These are phyloP conservation scores for Erysimum cheiranthoides DNA, from an alignment of 345 rosid species.

Conservation along the genomic window DNA sequence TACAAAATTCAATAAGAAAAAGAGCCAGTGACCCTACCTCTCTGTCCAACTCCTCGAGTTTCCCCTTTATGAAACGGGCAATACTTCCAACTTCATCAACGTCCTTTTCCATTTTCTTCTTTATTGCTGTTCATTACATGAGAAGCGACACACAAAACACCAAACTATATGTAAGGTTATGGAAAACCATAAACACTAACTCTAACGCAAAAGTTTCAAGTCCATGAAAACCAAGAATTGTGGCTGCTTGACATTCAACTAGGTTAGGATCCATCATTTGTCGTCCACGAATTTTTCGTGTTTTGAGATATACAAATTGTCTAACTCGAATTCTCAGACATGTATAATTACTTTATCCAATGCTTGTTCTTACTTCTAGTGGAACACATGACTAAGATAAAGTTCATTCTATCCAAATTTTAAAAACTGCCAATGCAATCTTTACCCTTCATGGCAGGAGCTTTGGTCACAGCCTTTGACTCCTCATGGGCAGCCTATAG, in stretches of 20 bases:
- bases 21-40: slow-evolving; percentile 54
- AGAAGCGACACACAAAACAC: slow-evolving; percentile 29
- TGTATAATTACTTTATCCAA: neutral
- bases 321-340: slow-evolving; percentile 13
- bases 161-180: slow-evolving; percentile 14
- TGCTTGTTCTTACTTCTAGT: neutral
- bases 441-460: slow-evolving; percentile 90
- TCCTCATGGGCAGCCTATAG: slow-evolving; percentile 94
- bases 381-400: slow-evolving; percentile 11
- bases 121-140: slow-evolving; percentile 61
- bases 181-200: slow-evolving; percentile 10
- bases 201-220: neutral
- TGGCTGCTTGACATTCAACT: neutral
- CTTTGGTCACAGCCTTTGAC: slow-evolving; percentile 91
- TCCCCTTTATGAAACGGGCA: slow-evolving; percentile 76
- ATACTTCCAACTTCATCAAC: slow-evolving; percentile 92
- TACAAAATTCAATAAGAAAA: neutral
- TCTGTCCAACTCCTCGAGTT: slow-evolving; percentile 75
- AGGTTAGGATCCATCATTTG: neutral
- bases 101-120: slow-evolving; percentile 88
- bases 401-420: neutral
- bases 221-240: neutral
- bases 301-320: neutral
- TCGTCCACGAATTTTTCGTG: neutral
- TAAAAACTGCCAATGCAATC: neutral